Conservation (phyloP, 768 basidiomycete genomes). For the Macrolepiota fuliginosa region DNA sequence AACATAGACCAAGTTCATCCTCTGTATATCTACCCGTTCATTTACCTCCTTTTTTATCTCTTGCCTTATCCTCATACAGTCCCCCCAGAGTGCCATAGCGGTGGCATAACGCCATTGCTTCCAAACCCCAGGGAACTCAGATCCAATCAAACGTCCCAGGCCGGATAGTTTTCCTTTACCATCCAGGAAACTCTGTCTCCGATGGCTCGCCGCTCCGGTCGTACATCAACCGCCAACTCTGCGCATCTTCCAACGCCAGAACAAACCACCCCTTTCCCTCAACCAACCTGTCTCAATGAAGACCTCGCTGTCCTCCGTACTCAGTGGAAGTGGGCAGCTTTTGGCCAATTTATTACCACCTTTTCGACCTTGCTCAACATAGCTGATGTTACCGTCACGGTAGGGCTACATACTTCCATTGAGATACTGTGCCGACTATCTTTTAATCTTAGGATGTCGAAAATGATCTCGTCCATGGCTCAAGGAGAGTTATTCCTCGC, state of each 20-base stretch:
- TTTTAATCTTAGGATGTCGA: conserved; percentile 63
- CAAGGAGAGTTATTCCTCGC: conserved; percentile 60
- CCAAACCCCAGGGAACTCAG: not conserved
- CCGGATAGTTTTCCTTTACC: conserved; percentile 8
- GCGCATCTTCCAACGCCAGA: conserved; percentile 25
- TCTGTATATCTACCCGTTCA: not conserved
- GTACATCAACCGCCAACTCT: conserved; percentile 7
- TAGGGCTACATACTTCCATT: conserved; percentile 30
- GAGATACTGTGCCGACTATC: conserved; percentile 14
- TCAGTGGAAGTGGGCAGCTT: conserved; percentile 92
- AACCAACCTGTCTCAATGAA: conserved; percentile 24
- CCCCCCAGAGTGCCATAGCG: not conserved
- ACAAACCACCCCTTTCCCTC: not conserved
- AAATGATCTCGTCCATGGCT: conserved; percentile 64
- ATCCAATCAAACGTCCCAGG: not conserved
- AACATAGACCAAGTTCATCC: conserved; percentile 6
- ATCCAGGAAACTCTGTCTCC: conserved; percentile 7
- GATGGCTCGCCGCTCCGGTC: conserved; percentile 56
- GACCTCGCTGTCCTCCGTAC: conserved; percentile 59
- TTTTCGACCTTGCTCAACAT: conserved; percentile 74
- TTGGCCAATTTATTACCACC: conserved; percentile 87
- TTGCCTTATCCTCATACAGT: not conserved
- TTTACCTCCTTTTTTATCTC: conserved; percentile 8
- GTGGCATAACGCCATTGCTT: not conserved
- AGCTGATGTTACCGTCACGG: conserved; percentile 65